Percentiles rank a stretch among this genome's conserved stretches.
These are phyloP conservation scores for Escallonia rubra DNA, from an alignment of 129 eudicot species.

Conservation along the genomic window DNA sequence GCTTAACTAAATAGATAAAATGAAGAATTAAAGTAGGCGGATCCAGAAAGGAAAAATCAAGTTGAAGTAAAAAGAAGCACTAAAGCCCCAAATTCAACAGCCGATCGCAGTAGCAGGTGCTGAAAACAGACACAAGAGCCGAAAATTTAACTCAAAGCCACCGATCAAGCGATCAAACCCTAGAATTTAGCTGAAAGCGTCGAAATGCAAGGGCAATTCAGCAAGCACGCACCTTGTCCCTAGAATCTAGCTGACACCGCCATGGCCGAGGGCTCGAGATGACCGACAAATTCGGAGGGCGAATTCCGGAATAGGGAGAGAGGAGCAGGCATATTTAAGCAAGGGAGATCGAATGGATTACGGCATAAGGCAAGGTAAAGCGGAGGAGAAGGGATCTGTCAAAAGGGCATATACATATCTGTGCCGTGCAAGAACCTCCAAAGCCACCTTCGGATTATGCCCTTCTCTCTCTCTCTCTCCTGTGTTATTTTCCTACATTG, in stretches of 20 bases:
- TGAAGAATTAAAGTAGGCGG: slow-evolving; percentile 7
- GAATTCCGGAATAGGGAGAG: slow-evolving; percentile 6
- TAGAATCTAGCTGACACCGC: too few species aligned
- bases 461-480: neutral
- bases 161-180: slow-evolving; percentile 16
- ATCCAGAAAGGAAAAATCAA: slow-evolving; percentile 13
- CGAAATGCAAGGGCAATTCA: slow-evolving; percentile 8
- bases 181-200: neutral
- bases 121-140: neutral
- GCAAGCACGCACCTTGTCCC: slow-evolving; percentile 11
- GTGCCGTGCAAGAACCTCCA: slow-evolving; percentile 91
- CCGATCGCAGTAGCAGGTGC: neutral
- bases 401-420: slow-evolving; percentile 23
- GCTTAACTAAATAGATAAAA: too few species aligned
- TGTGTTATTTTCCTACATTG: slow-evolving; percentile 42
- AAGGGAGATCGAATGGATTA: slow-evolving; percentile 56
- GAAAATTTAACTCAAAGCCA: neutral
- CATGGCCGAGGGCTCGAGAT: too few species aligned
- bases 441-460: slow-evolving; percentile 25
- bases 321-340: neutral
- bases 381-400: slow-evolving; percentile 58
- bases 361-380: slow-evolving; percentile 71
- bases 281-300: neutral
- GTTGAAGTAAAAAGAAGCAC: slow-evolving; percentile 1
- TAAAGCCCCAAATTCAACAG: slow-evolving; percentile 19